A percentile compares a stretch with the other conserved stretches of the same genome.
Evolutionary conservation across 2,329 filamentous ascomycete genomes (phyloP).

Genomic region (Cytospora mali): DNA sequence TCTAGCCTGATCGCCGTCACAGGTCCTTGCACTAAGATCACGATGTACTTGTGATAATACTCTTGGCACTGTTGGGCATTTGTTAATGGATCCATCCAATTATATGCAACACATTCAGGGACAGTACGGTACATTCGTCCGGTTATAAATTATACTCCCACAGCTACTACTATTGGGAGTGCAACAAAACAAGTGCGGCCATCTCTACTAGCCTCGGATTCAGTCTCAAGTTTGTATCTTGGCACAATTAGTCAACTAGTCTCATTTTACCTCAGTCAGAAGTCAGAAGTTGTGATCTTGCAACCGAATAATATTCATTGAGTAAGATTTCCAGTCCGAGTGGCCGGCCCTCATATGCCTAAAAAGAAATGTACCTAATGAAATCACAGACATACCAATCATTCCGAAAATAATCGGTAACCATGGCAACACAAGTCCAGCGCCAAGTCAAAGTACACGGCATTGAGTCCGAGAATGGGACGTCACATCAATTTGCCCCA

Average conservation of each 20-base stretch:
- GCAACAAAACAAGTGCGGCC: slow-evolving; percentile 8
- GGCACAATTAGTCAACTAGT: not conserved
- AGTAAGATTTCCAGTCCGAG: not conserved
- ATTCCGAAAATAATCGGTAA: not conserved
- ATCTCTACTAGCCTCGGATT: slow-evolving; percentile 10
- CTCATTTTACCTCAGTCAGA: not conserved
- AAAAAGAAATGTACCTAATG: not conserved
- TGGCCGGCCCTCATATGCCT: not conserved
- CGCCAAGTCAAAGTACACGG: slow-evolving; percentile 8
- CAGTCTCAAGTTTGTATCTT: not conserved
- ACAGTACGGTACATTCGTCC: slow-evolving; percentile 1
- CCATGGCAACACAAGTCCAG: slow-evolving; percentile 14
- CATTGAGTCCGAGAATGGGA: slow-evolving; percentile 1
- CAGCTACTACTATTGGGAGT: not conserved
- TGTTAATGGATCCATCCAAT: slow-evolving; percentile 14
- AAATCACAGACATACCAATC: not conserved
- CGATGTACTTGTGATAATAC: not conserved
- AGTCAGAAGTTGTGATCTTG: not conserved
- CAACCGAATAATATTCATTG: not conserved
- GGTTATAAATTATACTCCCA: slow-evolving; percentile 7
- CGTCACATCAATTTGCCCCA: not conserved
- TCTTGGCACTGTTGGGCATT: slow-evolving; percentile 7
- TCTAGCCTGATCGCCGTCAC: too few relatives aligned
- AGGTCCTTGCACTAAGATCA: not conserved
- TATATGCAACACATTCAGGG: not conserved